Evolutionary conservation across 2,329 filamentous ascomycete genomes (phyloP).

Genomic region (Elsinoe perseae): DNA sequence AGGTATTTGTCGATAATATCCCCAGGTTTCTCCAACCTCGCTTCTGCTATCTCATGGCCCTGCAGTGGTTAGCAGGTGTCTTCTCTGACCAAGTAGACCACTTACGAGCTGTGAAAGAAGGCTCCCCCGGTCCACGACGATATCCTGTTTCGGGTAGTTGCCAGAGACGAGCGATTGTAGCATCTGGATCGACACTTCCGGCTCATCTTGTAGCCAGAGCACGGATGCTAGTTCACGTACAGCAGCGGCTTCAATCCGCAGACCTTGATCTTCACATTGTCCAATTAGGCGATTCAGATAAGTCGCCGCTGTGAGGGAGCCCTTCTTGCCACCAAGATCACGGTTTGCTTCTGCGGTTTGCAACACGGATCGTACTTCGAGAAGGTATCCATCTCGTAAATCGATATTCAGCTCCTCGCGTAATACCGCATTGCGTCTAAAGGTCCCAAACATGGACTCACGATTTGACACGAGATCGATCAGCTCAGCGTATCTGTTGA

Average conservation of each 20-base stretch:
- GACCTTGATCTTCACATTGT: conserved; percentile 59
- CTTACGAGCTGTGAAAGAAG: conserved; percentile 71
- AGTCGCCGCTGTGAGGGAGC: conserved; percentile 78
- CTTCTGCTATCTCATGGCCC: conserved; percentile 82
- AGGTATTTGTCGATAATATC: conserved; percentile 82
- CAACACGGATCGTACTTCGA: conserved; percentile 71
- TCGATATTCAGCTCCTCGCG: conserved; percentile 55
- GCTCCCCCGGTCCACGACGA: conserved; percentile 66
- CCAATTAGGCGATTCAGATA: conserved; percentile 70
- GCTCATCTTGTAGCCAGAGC: conserved; percentile 90
- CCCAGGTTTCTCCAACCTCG: conserved; percentile 82
- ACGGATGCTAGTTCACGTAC: conserved; percentile 80
- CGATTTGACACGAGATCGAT: conserved; percentile 2
- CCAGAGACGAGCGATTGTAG: conserved; percentile 63
- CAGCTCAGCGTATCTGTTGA: background rate
- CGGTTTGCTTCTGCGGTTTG: conserved; percentile 67
- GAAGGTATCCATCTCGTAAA: conserved; percentile 56
- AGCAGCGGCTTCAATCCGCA: conserved; percentile 69
- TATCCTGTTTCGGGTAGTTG: conserved; percentile 58
- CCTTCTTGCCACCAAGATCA: conserved; percentile 73
- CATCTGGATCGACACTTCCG: conserved; percentile 80
- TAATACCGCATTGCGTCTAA: conserved; percentile 66
- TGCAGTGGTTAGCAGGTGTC: conserved; percentile 24
- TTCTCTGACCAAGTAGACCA: conserved; percentile 17
- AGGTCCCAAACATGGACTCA: conserved; percentile 2